Evolutionary conservation across 495 filamentous ascomycete genomes (phyloP), one percentile per base, ranked within the genome.

Genomic region (Neurospora sp.): DNA sequence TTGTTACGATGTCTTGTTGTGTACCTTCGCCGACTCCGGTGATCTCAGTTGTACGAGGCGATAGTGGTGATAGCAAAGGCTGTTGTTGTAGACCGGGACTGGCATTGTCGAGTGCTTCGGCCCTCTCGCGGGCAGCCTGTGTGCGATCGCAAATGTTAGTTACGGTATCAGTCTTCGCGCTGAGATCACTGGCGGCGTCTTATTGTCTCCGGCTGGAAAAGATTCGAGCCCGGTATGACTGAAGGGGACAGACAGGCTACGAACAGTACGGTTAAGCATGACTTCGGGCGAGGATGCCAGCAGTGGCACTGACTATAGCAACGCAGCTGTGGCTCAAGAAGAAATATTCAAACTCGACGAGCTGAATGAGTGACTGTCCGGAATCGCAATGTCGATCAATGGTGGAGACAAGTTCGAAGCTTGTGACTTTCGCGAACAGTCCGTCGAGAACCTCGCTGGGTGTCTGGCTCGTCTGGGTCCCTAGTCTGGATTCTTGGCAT

Each of bases 81-180:
- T 35, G 22, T 61, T 18, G 14, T 41, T 78, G 79, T 16, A 79
- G 65, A 12, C 76, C 22, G 2, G 79, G 79, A 27, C 74, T 79
- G 27, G 73, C 45, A 40, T 39, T 61, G 44, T 73, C 72, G 69
- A 77, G 65, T 5, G 74, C 73, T 27, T 80, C 78, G 71, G 80
- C 79, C 39, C 80, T 78, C 69, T 82, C 76, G 70, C 78, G 79
- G 61, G 78, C 79, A 27, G 65, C 71, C 79, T 81, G 53, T 39
- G 27, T 35, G n/a, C 12, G 14, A 39, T 61, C 20, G 53, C 27
- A 9, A 4, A 69, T 69, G 77, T 78, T 44, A 78, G 75, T 61
- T 10, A 31, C 14, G 3, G 20, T 44, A 61, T 71, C 39, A 20
- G 44, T 31, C 38, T 37, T 59, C 31, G n/a, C 6, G 14, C 10